Conservation (phyloP, 2,329 filamentous ascomycete genomes). For the Uncinocarpus reesii region DNA sequence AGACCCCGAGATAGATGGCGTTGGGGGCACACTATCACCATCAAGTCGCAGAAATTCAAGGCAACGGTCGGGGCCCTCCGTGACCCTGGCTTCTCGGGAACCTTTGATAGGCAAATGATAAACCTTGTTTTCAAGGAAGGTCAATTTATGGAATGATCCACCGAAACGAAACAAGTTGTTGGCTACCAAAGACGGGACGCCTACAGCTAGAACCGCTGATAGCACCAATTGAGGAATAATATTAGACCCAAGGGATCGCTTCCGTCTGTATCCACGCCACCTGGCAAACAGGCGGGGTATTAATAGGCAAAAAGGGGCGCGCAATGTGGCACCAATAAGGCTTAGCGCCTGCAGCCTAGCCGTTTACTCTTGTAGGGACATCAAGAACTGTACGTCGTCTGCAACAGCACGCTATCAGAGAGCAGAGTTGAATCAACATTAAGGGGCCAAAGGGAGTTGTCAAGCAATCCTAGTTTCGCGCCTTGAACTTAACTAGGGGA, state of each 20-base stretch:
- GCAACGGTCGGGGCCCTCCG: background rate
- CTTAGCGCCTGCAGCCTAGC: background rate
- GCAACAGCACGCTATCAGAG: background rate
- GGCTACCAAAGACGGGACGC: constrained; percentile 10
- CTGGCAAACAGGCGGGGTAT: constrained; percentile 16
- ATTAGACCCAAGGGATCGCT: background rate
- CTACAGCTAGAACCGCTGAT: background rate
- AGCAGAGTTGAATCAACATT: constrained; percentile 1
- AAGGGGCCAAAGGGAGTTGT: background rate
- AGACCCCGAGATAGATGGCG: background rate
- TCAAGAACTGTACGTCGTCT: background rate
- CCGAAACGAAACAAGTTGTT: background rate
- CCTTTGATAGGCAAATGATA: background rate
- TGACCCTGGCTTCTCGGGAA: background rate
- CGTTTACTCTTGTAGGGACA: background rate
- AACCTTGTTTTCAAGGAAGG: background rate
- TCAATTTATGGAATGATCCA: constrained; percentile 1
- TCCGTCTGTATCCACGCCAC: constrained; percentile 11
- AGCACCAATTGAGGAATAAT: background rate
- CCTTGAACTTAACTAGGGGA: constrained; percentile 3
- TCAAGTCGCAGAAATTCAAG: background rate
- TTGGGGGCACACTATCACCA: background rate
- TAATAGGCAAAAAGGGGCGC: constrained; percentile 5
- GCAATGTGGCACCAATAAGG: constrained; percentile 17
- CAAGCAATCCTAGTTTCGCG: constrained; percentile 8